phyloP scores from a whole-genome alignment of 2,329 filamentous ascomycete genomes.

The Cladophialophora immunda region DNA sequence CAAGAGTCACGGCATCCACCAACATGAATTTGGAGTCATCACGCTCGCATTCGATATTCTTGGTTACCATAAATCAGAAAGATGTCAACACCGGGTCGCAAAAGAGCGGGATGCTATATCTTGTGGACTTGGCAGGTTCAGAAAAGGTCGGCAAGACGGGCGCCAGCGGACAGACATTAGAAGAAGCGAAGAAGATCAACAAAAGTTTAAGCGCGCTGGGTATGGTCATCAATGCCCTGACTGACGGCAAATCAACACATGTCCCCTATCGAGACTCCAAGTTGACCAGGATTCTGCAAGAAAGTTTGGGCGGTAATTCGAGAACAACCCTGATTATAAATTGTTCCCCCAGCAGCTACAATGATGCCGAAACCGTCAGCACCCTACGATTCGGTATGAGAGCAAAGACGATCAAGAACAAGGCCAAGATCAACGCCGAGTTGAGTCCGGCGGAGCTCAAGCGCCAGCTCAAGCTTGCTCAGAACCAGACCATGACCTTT shows the following conservation, averaged over 20 bases:
- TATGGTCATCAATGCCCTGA: conserved; percentile 98
- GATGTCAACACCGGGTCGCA: conserved; percentile 95
- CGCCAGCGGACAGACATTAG: conserved; percentile 93
- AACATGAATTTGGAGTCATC: conserved; percentile 99
- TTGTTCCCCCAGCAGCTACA: conserved; percentile 98
- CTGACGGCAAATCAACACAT: conserved; percentile 95
- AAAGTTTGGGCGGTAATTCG: conserved; percentile 96
- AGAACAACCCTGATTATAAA: conserved; percentile 99
- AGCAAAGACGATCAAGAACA: conserved; percentile 99
- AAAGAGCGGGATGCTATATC: conserved; percentile 94
- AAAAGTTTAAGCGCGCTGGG: conserved; percentile 97
- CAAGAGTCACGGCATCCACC: conserved; percentile 90
- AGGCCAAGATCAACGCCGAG: conserved; percentile 99
- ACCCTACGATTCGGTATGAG: conserved; percentile 94
- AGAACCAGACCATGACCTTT: conserved; percentile 86
- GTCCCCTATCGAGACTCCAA: conserved; percentile 98
- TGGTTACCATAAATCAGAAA: conserved; percentile 96
- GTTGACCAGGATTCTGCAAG: conserved; percentile 95
- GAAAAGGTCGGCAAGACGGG: conserved; percentile 99
- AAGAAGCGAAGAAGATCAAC: conserved; percentile 99
- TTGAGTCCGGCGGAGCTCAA: conserved; percentile 96
- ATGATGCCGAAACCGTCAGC: conserved; percentile 91
- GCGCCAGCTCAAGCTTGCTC: conserved; percentile 87
- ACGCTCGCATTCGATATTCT: conserved; percentile 97
- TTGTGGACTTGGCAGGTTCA: conserved; percentile 97